Base-by-base conservation (phyloP, 768 basidiomycete genomes). In the Cyclocybe cylindracea region DNA sequence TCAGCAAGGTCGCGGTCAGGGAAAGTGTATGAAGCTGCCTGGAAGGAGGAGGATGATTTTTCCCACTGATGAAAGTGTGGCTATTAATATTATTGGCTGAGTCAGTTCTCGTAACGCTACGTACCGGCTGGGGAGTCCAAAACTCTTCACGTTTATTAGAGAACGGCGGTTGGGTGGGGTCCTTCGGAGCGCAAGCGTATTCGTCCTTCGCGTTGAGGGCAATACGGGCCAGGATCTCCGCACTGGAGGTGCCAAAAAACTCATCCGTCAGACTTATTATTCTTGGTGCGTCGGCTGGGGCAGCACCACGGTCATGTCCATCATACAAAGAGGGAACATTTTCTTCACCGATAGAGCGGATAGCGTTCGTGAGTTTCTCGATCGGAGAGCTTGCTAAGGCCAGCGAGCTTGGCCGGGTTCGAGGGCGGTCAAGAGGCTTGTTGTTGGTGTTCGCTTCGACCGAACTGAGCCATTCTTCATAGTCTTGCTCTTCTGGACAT, bases 1-100 rank as follows among this genome's bases (percentile, higher is more conserved):
- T 51, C 39, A 10, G 78, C 70, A 39, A 92, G 76, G 40, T 79
- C 79, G 1, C 63, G 45, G 2, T 76, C 70, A 0, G 84, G 84
- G 57, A 82, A 84, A 1, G 14, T 10, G 11, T 14, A 9, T 50
- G 57, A 74, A 78, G 1, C 54, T 42, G 2, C 69, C 51, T 39
- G 55, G 34, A 24, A 33, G 29, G 24, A 47, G 33, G 38, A 33
- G 24, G 13, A 51, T 31, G 44, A 33, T 7, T 40, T 44, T 11
- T 51, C 55, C 57, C 76, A 74, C 74, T 73, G 76, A 74, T 24
- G 24, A 24, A 24, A 47, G 36, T 39, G 32, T 19, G 18, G 32
- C 16, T 24, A 24, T 24, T 24, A 24, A 24, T 77, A 19, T 40
- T 19, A 40, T 7, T 8, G 39, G 19, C 19, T 8, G 11, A 40